Evolutionary conservation across 2,329 filamentous ascomycete species (phyloP), one percentile per base, ranked within the genome.

Genomic region (Apiospora saccharicola): DNA sequence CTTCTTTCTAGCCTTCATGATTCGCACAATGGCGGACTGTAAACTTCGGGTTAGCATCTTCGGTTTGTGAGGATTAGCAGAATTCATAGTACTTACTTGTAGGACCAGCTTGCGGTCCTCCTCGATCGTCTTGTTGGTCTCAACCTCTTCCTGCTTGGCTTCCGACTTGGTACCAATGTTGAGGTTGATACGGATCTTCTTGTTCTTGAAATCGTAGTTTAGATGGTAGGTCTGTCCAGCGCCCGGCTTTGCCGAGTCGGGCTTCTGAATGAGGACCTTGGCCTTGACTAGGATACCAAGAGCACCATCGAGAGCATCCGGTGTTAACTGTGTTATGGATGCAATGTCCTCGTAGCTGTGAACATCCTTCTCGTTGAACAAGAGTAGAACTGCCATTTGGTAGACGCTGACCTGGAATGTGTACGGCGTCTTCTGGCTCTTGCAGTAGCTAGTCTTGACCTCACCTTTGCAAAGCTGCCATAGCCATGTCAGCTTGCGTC

Each of bases 401-500:
- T 96, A 99, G 3, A 96, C 95, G 2, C 96, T 98, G 14, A 99
- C 97, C 81, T 98, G 95, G 87, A 99, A 97, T 2, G 94, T 98
- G 82, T 95, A 98, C 0, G 96, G 94, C 1, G 95, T 94, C 85
- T 98, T 98, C 79, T 90, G 91, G 80, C 87, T 90, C 85, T 94
- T 97, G 86, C 94, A 93, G 83, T 98, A 99, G 79, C 95, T 96
- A 49, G 95, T 94, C 82, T 95, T 96, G 73, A 99, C 90, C 82
- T 99, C 96, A 72, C 96, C 96, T 86, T 98, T 99, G 88, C 95
- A 98, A 70, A 99, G 86, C 81, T 98, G 95, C 96, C 96, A 99
- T 72, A 99, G 84, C 96, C 96, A 99, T 10, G 96, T 98, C 51
- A 99, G 88, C 85, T 98, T 99, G 74, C 96, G 93, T 47, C 96